Evolutionary conservation across 1,139 yeast genomes (phyloP), one percentile per base, ranked within the genome.

Genomic region (Blastobotrys illinoisensis): DNA sequence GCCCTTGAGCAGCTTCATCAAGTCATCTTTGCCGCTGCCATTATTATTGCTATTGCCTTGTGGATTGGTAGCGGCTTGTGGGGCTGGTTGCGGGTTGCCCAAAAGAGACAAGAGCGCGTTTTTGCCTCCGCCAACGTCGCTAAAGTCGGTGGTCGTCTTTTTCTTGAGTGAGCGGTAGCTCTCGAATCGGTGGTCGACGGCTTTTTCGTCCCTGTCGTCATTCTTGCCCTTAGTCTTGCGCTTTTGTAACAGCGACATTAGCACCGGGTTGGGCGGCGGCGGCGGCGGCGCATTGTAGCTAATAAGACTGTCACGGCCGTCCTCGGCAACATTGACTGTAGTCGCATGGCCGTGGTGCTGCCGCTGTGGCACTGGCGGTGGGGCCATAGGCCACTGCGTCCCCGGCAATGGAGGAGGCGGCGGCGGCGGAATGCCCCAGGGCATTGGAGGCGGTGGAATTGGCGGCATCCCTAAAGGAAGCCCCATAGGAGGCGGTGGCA

Each of bases 251-350:
- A 68, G 63, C 9, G 64, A 64, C 51, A 63, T 57, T 28, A 68
- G 62, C 47, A 65, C 60, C 9, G 67, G 60, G 44, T 63, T 62
- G 7, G 71, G 70, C 5, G 70, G 71, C 16, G 68, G 62, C 1
- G 69, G 66, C 6, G 61, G 62, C 7, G 68, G 65, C 9, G 64
- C 55, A 55, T 44, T 46, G 64, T 52, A 54, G 56, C 52, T 24
- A 57, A 60, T 43, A 54, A 52, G 21, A 55, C 43, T 36, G 21
- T 47, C 50, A 26, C 50, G 44, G 28, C 45, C 50, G 26, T 36
- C 51, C 40, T 46, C 26, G 1, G 40, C 7, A 44, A 47, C 32
- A 49, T 47, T 40, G 48, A 44, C 18, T 21, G 49, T 14, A 53
- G 62, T 16, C 64, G 66, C 18, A 49, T 46, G n/a, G 64, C 58